Conservation (phyloP, 306 rosid genomes). For the Adenanthera pavonina region DNA sequence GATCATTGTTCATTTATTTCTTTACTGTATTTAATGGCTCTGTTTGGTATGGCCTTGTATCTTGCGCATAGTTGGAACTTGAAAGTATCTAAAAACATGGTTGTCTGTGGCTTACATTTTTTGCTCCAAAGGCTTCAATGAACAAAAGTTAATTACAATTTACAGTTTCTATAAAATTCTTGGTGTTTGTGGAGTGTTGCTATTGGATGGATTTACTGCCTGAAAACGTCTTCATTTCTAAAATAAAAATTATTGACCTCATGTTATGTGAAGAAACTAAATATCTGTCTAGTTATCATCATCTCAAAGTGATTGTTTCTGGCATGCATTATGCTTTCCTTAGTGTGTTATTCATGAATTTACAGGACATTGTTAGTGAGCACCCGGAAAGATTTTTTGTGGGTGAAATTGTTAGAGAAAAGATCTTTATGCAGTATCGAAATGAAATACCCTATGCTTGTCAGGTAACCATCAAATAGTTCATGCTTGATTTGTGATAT, state of each 20-base stretch:
- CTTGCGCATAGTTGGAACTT: not conserved
- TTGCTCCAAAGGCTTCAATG: not conserved
- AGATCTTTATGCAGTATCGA: constrained; percentile 92
- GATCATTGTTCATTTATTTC: not conserved
- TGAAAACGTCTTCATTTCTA: not conserved
- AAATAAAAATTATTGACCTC: constrained; percentile 11
- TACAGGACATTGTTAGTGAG: constrained; percentile 91
- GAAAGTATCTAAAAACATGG: not conserved
- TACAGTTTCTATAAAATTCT: not conserved
- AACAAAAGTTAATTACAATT: not conserved
- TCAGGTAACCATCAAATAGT: constrained; percentile 64
- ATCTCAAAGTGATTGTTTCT: constrained; percentile 28
- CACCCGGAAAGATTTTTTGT: constrained; percentile 97
- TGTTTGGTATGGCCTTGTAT: not conserved
- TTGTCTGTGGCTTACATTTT: not conserved
- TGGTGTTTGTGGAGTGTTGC: not conserved
- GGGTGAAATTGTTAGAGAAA: constrained; percentile 89
- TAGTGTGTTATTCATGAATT: constrained; percentile 42
- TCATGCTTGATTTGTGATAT: constrained; percentile 32
- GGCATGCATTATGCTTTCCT: constrained; percentile 37
- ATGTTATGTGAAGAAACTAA: constrained; percentile 17
- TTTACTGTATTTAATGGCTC: not conserved
- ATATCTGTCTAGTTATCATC: not conserved
- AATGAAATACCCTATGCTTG: constrained; percentile 92
- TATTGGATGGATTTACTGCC: not conserved